Evolutionary conservation across 75 land plant species (phyloP), one percentile per base, ranked within the genome.

Genomic region (Selaginella moellendorffii): DNA sequence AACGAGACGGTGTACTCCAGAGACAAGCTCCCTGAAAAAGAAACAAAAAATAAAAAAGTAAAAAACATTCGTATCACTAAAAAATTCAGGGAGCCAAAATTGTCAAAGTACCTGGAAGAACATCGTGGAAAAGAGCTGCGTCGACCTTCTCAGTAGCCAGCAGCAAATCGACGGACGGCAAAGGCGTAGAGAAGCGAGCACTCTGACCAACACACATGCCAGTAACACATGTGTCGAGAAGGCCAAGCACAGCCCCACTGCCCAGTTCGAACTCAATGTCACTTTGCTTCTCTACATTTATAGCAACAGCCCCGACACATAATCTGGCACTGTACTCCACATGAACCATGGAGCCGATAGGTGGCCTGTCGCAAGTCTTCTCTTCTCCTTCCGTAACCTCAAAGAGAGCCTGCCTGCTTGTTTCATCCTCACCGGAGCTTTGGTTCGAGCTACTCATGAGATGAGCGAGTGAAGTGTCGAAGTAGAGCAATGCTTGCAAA

Each of bases 191-290:
- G 54, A 89, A 80, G 28, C 24, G 36, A 29, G 76, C 78, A 67
- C 77, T 66, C 71, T 89, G 85, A 54, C 76, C 79, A 25, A 86
- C 79, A 66, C 78, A 59, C 66, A 90, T 60, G 23, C 81, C 80
- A 20, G 63, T 61, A 8, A 86, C 79, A 66, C 74, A 76, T 19
- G 66, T 66, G 69, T 95, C 99, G 31, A 95, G 63, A 30, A 54
- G 62, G 2, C 71, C 31, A 53, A 82, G 74, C 2, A 89, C 90
- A 12, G 83, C 70, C 23, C 96, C 96, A 27, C 67, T 62, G 10
- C 99, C 96, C 0, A 95, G 66, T 71, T 95, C 96, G 71, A 95
- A 95, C 68, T 95, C 86, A 76, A 86, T 86, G n/a, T 82, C 82
- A 52, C 80, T 75, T 24, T 70, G 69, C 14, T 63, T 68, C 67